phyloP scores from a whole-genome alignment of 2,329 filamentous ascomycete genomes.

The Colletotrichum sublineola region DNA sequence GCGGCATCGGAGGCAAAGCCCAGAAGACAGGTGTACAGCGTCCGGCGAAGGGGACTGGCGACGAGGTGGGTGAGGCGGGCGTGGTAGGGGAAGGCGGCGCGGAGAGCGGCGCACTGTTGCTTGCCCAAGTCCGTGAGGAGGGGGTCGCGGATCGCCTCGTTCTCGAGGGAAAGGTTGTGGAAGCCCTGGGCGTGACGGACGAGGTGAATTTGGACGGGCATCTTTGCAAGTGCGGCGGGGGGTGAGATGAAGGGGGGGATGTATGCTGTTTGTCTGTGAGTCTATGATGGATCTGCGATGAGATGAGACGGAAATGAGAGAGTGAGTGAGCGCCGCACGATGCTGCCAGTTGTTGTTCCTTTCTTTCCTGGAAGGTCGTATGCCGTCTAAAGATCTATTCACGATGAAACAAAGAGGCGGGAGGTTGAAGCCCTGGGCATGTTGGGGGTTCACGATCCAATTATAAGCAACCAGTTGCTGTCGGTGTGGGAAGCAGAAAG shows the following conservation, averaged over 20 bases:
- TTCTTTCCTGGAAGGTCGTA: background rate
- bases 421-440: background rate
- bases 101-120: slow-evolving; percentile 77
- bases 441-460: slow-evolving; percentile 12
- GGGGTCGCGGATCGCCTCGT: slow-evolving; percentile 83
- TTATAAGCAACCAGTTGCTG: background rate
- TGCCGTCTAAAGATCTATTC: slow-evolving; percentile 9
- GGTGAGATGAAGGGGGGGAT: background rate
- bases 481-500: background rate
- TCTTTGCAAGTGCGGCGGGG: slow-evolving; percentile 45
- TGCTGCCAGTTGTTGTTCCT: no score
- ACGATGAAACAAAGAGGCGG: background rate
- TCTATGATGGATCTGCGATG: background rate
- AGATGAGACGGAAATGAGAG: background rate
- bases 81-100: slow-evolving; percentile 74
- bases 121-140: slow-evolving; percentile 81
- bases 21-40: slow-evolving; percentile 81
- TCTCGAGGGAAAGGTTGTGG: slow-evolving; percentile 81
- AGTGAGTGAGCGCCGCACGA: background rate
- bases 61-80: slow-evolving; percentile 76
- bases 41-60: slow-evolving; percentile 84
- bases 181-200: slow-evolving; percentile 83
- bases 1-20: slow-evolving; percentile 71
- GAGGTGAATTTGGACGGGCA: slow-evolving; percentile 72
- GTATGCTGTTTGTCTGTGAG: background rate